Evolutionary conservation across 257 asterid species (phyloP), one percentile per base, ranked within the genome.

Genomic region (Asclepias syriaca): DNA sequence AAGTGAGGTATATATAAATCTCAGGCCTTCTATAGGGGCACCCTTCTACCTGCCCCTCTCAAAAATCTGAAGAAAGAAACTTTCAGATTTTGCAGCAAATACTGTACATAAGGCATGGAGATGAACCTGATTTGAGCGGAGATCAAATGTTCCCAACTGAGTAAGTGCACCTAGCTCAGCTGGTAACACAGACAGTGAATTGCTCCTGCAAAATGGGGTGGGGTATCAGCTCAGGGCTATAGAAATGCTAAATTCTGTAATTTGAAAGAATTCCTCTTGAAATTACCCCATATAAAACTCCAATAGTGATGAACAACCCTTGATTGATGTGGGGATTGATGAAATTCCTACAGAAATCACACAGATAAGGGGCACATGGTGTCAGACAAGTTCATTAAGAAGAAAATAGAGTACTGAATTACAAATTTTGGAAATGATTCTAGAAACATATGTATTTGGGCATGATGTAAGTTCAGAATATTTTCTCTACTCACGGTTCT

Each of bases 51-150:
- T 13, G 10, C 37, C 39, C 13, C 32, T 58, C 46, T 6, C 18
- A 37, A 46, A 51, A 58, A 69, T 22, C 27, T 50, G 40, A 39
- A 18, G 43, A 43, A 39, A 63, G 48, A 49, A 11, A 18, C 24
- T 39, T 18, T 8, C 10, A 49, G 13, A 46, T 58, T 75, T 43
- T n/a, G 10, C 34, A n/a, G 51, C 37, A n/a, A 68, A 14, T 68
- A 29, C 53, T n/a, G 40, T 66, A 65, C 72, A 77, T 24, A 60
- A 70, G 8, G 59, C 64, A 76, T 49, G n/a, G 60, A 63, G 14
- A 77, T 46, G 22, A 68, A 94, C 99, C 98, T 88, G 94, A 81
- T 94, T 94, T 77, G 98, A 91, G 77, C 92, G 99, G 83, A 94
- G 91, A 86, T 94, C 95, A 81, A 94, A 88, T 78, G 96, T 89